Conservation (phyloP, 1,284 basidiomycete species). For the Leccinum pachyderme region DNA sequence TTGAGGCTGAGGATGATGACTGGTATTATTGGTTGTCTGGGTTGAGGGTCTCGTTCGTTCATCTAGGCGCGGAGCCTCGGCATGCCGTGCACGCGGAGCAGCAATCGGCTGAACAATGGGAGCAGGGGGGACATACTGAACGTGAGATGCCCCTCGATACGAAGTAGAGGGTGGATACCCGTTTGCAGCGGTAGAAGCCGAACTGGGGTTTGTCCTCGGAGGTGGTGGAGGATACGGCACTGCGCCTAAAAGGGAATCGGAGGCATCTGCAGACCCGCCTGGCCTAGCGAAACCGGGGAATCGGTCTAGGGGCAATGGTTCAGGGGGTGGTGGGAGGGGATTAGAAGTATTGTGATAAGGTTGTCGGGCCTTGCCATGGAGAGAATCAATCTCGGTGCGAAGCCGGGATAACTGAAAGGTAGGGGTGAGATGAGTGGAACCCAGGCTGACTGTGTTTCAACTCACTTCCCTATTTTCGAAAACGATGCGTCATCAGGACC, state of each 20-base stretch:
- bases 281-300: conserved; percentile 38
- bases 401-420: conserved; percentile 32
- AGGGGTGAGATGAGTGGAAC: conserved; percentile 20
- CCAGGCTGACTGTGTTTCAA: conserved; percentile 11
- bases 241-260: conserved; percentile 20
- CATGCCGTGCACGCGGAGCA: conserved; percentile 21
- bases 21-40: conserved; percentile 12
- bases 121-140: conserved; percentile 11
- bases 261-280: conserved; percentile 17
- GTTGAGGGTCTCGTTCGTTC: conserved; percentile 15
- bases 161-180: conserved; percentile 13
- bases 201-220: conserved; percentile 15
- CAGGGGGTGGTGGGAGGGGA: conserved; percentile 49
- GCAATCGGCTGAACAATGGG: conserved; percentile 16
- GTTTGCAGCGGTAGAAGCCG: conserved; percentile 3
- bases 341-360: conserved; percentile 33
- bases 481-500: conserved; percentile 11
- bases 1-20: conserved; percentile 6
- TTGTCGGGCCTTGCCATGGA: conserved; percentile 19
- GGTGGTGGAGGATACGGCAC: conserved; percentile 32
- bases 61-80: conserved; percentile 24
- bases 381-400: conserved; percentile 32
- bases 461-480: conserved; percentile 32
- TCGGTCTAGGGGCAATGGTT: conserved; percentile 42
- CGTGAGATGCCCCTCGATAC: conserved; percentile 13